Percentiles rank a stretch among this genome's conserved stretches.
These are phyloP conservation scores for Skeletonema tropicum DNA, from an alignment of 108 stramenopile genomes.

Conservation along the genomic window DNA sequence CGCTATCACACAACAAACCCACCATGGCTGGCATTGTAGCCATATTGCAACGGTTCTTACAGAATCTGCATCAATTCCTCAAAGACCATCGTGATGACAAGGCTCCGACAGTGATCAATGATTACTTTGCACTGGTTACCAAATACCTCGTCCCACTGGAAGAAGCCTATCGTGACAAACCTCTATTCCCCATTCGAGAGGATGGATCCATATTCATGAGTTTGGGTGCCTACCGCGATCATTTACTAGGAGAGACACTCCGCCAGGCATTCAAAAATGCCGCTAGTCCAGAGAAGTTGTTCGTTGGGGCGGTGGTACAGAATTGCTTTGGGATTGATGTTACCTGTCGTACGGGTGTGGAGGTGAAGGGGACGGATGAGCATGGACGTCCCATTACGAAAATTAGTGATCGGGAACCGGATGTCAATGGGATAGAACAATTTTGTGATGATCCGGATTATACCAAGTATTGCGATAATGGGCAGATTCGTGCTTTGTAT, in stretches of 20 bases:
- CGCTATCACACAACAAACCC: constrained; percentile 34
- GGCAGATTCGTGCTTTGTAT: constrained; percentile 81
- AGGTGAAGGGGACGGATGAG: constrained; percentile 64
- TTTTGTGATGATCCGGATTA: constrained; percentile 68
- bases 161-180: constrained; percentile 52
- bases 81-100: constrained; percentile 29
- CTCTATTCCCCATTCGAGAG: constrained; percentile 72
- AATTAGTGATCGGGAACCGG: constrained; percentile 69
- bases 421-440: constrained; percentile 71
- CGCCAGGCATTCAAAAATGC: constrained; percentile 80
- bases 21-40: constrained; percentile 64
- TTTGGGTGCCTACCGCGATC: constrained; percentile 91
- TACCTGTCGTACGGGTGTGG: constrained; percentile 75
- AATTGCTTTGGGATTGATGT: constrained; percentile 86
- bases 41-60: constrained; percentile 56
- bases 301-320: constrained; percentile 89
- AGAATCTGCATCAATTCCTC: constrained; percentile 43
- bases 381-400: constrained; percentile 51
- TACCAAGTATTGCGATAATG: constrained; percentile 61
- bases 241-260: constrained; percentile 81
- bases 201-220: constrained; percentile 83
- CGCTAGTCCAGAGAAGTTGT: constrained; percentile 76
- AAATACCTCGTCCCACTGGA: constrained; percentile 58
- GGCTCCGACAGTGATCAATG: constrained; percentile 36
- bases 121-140: constrained; percentile 55